phyloP scores from a whole-genome alignment of 1,284 basidiomycete species.

The Sporisorium exsertum region DNA sequence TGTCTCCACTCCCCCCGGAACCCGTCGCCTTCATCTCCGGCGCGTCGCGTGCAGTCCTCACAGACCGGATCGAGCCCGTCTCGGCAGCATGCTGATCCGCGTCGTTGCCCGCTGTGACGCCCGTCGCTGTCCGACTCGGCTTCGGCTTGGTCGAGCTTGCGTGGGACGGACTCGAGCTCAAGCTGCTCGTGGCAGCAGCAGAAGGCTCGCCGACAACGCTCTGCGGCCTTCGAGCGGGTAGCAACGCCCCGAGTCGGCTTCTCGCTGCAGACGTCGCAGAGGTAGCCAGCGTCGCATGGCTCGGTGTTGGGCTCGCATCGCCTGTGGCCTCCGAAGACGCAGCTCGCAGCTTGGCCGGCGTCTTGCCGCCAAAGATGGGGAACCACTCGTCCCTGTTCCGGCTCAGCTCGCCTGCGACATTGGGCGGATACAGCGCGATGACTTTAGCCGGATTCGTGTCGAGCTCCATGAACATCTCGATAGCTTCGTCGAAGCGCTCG shows the following conservation, averaged over 20 bases:
- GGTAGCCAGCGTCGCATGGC: constrained; percentile 28
- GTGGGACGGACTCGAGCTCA: constrained; percentile 42
- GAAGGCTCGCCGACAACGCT: constrained; percentile 45
- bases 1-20: constrained; percentile 30
- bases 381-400: constrained; percentile 82
- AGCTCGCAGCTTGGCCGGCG: constrained; percentile 22
- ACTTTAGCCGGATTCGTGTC: constrained; percentile 94
- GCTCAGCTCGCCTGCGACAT: constrained; percentile 82
- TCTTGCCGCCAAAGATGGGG: constrained; percentile 83
- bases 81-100: constrained; percentile 23
- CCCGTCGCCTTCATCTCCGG: constrained; percentile 38
- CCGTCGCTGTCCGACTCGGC: constrained; percentile 18
- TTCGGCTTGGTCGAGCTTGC: constrained; percentile 28
- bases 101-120: constrained; percentile 12
- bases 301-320: constrained; percentile 29
- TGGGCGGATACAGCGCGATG: constrained; percentile 85
- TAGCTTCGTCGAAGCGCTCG: constrained; percentile 79
- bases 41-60: constrained; percentile 33
- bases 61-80: constrained; percentile 43
- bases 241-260: constrained; percentile 61
- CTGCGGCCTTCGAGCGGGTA: constrained; percentile 41
- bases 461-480: constrained; percentile 87
- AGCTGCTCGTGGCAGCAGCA: constrained; percentile 9
- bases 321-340: constrained; percentile 14
- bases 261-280: constrained; percentile 28